phyloP scores from a whole-genome alignment of 495 filamentous ascomycete genomes.

The Xylaria acuta region DNA sequence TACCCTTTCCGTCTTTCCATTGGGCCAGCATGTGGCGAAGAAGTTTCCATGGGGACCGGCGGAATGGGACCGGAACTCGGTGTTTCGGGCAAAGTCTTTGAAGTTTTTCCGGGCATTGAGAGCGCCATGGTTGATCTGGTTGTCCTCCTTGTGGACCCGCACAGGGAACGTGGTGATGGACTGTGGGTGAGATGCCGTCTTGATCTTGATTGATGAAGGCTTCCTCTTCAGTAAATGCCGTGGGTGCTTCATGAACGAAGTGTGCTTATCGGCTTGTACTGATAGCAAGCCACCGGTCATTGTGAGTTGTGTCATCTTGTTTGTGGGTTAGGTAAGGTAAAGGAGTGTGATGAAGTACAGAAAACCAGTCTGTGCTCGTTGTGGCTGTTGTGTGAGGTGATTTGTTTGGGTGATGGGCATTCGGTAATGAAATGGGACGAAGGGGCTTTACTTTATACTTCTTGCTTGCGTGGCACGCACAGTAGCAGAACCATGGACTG shows the following conservation, averaged over 20 bases:
- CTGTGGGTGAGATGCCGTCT: conserved; percentile 22
- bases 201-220: conserved; percentile 20
- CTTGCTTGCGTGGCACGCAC: conserved; percentile 23
- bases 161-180: conserved; percentile 24
- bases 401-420: conserved; percentile 4
- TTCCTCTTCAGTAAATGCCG: conserved; percentile 17
- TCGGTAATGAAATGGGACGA: conserved; percentile 13
- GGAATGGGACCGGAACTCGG: conserved; percentile 24
- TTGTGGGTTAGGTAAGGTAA: conserved; percentile 20
- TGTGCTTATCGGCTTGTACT: conserved; percentile 21
- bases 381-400: conserved; percentile 14
- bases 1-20: conserved; percentile 27
- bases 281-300: conserved; percentile 16
- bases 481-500: conserved; percentile 14
- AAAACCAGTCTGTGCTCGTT: conserved; percentile 22
- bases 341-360: conserved; percentile 25
- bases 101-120: conserved; percentile 28
- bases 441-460: conserved; percentile 27
- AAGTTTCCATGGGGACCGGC: conserved; percentile 27
- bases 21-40: conserved; percentile 25
- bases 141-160: conserved; percentile 28
- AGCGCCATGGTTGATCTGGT: conserved; percentile 26
- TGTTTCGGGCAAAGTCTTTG: conserved; percentile 18
- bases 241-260: conserved; percentile 14
- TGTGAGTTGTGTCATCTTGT: conserved; percentile 27